phyloP scores from a whole-genome alignment of 176 grass and related monocot species.

The Dactylis glomerata region DNA sequence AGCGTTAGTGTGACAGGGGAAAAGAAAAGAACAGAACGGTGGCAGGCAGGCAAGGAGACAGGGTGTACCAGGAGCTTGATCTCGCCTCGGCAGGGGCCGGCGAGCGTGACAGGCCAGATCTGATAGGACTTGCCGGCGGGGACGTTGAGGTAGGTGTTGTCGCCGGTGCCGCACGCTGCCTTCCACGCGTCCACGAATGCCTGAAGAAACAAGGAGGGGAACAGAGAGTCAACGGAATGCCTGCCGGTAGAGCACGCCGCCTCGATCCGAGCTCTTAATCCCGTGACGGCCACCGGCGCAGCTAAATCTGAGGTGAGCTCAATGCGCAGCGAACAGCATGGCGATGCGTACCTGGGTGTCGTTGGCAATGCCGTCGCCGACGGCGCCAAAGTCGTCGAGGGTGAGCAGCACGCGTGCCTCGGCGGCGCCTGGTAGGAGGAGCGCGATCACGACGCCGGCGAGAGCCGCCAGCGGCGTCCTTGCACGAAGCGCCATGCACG shows the following conservation, averaged over 20 bases:
- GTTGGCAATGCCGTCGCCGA: constrained; percentile 52
- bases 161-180: constrained; percentile 39
- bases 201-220: constrained; percentile 2
- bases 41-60: too few relatives aligned
- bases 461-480: constrained; percentile 11
- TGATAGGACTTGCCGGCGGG: constrained; percentile 51
- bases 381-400: constrained; percentile 65
- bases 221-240: background rate
- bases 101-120: constrained; percentile 49
- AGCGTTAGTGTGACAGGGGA: background rate
- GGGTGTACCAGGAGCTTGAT: constrained; percentile 34
- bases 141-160: constrained; percentile 35
- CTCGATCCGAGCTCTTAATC: background rate
- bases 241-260: background rate
- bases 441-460: background rate
- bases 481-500: background rate
- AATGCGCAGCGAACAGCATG: background rate
- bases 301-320: background rate
- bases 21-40: too few relatives aligned
- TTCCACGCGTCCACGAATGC: constrained; percentile 56
- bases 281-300: background rate
- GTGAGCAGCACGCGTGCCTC: constrained; percentile 38
- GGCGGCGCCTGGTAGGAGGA: background rate
- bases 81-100: constrained; percentile 48
- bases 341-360: constrained; percentile 49